Evolutionary conservation across 2,329 filamentous ascomycete genomes (phyloP), one percentile per base, ranked within the genome.

Genomic region (Dothideomycetes sp.): DNA sequence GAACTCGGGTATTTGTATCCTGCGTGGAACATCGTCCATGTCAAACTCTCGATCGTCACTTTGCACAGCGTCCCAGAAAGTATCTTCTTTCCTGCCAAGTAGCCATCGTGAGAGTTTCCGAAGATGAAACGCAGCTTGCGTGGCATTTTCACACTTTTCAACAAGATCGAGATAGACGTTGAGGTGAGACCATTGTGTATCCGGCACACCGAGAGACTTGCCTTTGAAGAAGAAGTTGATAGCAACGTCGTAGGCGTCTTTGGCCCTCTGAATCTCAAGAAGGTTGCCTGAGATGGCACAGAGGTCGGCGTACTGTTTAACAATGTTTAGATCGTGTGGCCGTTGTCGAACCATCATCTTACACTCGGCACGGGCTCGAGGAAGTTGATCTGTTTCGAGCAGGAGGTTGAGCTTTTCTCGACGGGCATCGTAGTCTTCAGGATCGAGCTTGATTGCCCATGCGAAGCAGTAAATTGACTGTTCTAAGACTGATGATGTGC

Each of bases 11-110:
- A 84, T 71, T 43, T 71, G 61, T 2, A 67, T 59, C 43, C 88
- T 78, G 46, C 91, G 68, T 10, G 74, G 80, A 15, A 72, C 68
- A 53, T 86, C 76, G 31, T 80, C 73, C 4, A 74, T 62, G 57
- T 98, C 91, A 77, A 87, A 98, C 62, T 98, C 91, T 43, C 87
- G 74, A 56, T 95, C 85, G 4, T 75, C 68, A 20, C 73, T 47
- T 8, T 43, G 38, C 29, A 48, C 67, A 48, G 70, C 57, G 44
- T 93, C 82, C 91, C 91, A 98, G 53, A 78, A 85, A 1, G 54
- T 60, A 57, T 98, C 88, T 4, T 73, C 66, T 24, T 71, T 66
- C 34, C 91, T 78, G 7, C 84, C 84, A 27, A 94, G 68, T 41
- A 94, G 69, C 86, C 87, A 94, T 43, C 93, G 73, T 16, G 82